phyloP scores from a whole-genome alignment of 148 eudicot genomes.

The Rhododendron ovatum region DNA sequence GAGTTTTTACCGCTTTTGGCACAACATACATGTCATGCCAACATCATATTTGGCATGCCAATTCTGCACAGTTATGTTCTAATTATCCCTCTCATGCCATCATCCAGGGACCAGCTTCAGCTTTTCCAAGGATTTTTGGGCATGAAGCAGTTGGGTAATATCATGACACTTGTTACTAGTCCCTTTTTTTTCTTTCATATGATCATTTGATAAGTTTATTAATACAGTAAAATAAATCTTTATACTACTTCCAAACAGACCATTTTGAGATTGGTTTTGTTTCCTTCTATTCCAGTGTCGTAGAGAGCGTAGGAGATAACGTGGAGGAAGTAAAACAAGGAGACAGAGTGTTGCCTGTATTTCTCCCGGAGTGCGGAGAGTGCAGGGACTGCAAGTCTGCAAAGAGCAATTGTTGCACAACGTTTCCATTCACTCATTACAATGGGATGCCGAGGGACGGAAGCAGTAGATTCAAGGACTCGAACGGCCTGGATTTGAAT shows the following conservation, averaged over 20 bases:
- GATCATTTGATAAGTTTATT: not conserved
- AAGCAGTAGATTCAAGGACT: conserved; percentile 43
- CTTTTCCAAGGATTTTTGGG: conserved; percentile 65
- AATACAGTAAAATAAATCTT: too few relatives aligned
- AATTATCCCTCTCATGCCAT: not conserved
- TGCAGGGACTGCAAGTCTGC: conserved; percentile 51
- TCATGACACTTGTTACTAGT: not conserved
- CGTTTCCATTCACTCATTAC: not conserved
- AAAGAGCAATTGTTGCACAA: conserved; percentile 41
- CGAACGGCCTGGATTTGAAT: conserved; percentile 26
- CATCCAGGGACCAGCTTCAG: conserved; percentile 34
- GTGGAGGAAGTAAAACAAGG: conserved; percentile 62
- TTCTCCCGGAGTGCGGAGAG: conserved; percentile 49
- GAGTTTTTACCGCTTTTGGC: not conserved
- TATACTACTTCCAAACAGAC: too few relatives aligned
- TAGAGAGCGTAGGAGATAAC: conserved; percentile 73
- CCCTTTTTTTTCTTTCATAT: not conserved
- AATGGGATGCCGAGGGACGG: conserved; percentile 47
- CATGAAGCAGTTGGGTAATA: conserved; percentile 83
- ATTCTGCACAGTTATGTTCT: not conserved
- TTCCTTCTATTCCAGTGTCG: conserved; percentile 28
- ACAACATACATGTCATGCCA: not conserved
- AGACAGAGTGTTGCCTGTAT: conserved; percentile 61
- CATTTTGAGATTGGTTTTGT: not conserved
- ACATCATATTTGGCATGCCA: too few relatives aligned